These are phyloP conservation scores for Euphorbia tirucalli DNA, from an alignment of 345 rosid genomes.

Conservation along the genomic window DNA sequence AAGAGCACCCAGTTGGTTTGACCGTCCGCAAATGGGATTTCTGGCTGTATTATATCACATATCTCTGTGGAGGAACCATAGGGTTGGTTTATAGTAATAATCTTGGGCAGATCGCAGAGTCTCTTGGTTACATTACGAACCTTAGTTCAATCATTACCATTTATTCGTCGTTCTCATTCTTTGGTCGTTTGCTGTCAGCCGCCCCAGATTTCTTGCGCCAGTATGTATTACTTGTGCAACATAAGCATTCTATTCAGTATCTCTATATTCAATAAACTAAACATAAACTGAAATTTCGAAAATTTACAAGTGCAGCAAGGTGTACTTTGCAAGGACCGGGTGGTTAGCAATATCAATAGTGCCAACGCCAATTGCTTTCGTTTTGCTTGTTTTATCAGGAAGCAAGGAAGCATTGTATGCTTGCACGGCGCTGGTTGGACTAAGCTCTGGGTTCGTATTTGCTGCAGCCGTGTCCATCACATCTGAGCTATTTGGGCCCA, in stretches of 20 bases:
- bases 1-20: slow-evolving; percentile 57
- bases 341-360: slow-evolving; percentile 68
- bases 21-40: slow-evolving; percentile 62
- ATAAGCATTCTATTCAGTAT: not conserved
- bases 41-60: slow-evolving; percentile 71
- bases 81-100: slow-evolving; percentile 86
- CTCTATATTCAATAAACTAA: not conserved
- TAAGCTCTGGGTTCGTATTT: slow-evolving; percentile 75
- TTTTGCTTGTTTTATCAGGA: slow-evolving; percentile 49
- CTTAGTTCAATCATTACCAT: slow-evolving; percentile 52
- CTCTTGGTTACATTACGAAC: slow-evolving; percentile 47
- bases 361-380: slow-evolving; percentile 72
- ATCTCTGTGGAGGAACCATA: slow-evolving; percentile 75
- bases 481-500: slow-evolving; percentile 79
- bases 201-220: slow-evolving; percentile 70
- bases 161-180: slow-evolving; percentile 79
- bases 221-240: slow-evolving; percentile 40
- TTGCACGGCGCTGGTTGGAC: slow-evolving; percentile 56
- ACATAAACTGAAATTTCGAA: not conserved
- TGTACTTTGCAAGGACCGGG: slow-evolving; percentile 69
- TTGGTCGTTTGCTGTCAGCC: slow-evolving; percentile 76
- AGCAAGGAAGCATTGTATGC: slow-evolving; percentile 37
- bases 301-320: slow-evolving; percentile 55
- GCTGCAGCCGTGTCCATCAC: slow-evolving; percentile 82
- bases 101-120: slow-evolving; percentile 77